These are phyloP conservation scores for Cytidiella melzeri DNA, from an alignment of 768 basidiomycete genomes.

Conservation along the genomic window DNA sequence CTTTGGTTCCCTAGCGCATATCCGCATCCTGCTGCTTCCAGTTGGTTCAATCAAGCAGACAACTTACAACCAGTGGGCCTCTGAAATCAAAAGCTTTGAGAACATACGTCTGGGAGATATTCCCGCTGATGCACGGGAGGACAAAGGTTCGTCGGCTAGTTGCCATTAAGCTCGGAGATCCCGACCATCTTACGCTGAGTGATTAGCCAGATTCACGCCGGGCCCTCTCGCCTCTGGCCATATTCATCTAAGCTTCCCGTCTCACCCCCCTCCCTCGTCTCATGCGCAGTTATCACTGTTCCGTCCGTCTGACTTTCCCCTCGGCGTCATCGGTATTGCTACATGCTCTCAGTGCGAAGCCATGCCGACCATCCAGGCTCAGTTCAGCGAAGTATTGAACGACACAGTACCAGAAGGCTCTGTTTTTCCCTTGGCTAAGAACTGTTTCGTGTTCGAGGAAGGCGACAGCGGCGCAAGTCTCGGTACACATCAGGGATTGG, in stretches of 20 bases:
- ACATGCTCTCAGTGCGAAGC: slow-evolving; percentile 54
- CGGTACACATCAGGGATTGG: slow-evolving; percentile 55
- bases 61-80: slow-evolving; percentile 69
- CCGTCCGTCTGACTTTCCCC: slow-evolving; percentile 73
- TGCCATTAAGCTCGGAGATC: neutral
- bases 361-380: slow-evolving; percentile 45
- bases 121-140: slow-evolving; percentile 71
- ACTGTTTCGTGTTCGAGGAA: slow-evolving; percentile 85
- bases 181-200: neutral
- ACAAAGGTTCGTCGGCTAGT: slow-evolving; percentile 47
- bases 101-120: slow-evolving; percentile 77
- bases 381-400: slow-evolving; percentile 60
- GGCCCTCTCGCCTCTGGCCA: slow-evolving; percentile 67
- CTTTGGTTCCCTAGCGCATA: slow-evolving; percentile 80
- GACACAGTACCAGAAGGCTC: slow-evolving; percentile 63
- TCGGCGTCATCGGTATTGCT: slow-evolving; percentile 86
- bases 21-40: slow-evolving; percentile 81
- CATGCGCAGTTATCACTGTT: slow-evolving; percentile 67
- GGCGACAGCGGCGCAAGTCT: slow-evolving; percentile 46
- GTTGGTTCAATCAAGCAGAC: slow-evolving; percentile 67
- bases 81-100: slow-evolving; percentile 69
- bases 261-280: slow-evolving; percentile 66
- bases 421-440: slow-evolving; percentile 72
- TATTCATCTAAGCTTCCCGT: slow-evolving; percentile 74
- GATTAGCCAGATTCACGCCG: slow-evolving; percentile 76